Evolutionary conservation across 179 eudicot genomes (phyloP).

Genomic region (Vitellaria paradoxa): DNA sequence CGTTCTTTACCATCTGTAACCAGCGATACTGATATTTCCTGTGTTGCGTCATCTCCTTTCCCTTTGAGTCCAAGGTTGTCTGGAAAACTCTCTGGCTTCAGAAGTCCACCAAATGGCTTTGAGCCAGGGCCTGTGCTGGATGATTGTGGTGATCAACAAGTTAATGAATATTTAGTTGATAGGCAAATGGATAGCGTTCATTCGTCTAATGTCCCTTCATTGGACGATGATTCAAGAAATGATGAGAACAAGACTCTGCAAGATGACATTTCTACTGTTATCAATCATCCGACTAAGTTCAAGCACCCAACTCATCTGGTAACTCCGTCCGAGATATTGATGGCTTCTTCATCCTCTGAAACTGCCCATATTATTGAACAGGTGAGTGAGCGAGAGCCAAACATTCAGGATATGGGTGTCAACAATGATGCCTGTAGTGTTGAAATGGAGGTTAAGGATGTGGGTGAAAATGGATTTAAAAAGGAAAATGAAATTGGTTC

Average conservation of each 20-base stretch:
- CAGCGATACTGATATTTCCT: conserved; percentile 41
- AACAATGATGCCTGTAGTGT: conserved; percentile 49
- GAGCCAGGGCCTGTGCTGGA: conserved; percentile 30
- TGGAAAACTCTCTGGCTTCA: conserved; percentile 43
- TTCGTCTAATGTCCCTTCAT: conserved; percentile 44
- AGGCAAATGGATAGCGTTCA: conserved; percentile 61
- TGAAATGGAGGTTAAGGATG: conserved; percentile 87
- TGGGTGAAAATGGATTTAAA: conserved; percentile 62
- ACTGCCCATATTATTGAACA: conserved; percentile 39
- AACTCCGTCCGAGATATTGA: conserved; percentile 86
- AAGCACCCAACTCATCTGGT: conserved; percentile 95
- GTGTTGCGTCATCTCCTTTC: conserved; percentile 58
- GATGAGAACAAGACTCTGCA: conserved; percentile 36
- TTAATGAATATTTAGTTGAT: conserved; percentile 65
- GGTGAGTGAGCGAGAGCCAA: conserved; percentile 52
- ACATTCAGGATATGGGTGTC: conserved; percentile 53
- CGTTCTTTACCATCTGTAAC: conserved; percentile 34
- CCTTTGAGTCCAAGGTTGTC: conserved; percentile 73
- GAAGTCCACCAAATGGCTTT: conserved; percentile 33
- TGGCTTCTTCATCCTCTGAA: conserved; percentile 77
- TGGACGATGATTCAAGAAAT: conserved; percentile 43
- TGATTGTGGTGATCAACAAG: conserved; percentile 53
- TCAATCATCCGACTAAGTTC: conserved; percentile 54
- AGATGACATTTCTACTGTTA: conserved; percentile 47
- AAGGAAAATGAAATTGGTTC: conserved; percentile 44